Conservation (phyloP, 1,139 yeast species). For the Geotrichum cucujoidarum region DNA sequence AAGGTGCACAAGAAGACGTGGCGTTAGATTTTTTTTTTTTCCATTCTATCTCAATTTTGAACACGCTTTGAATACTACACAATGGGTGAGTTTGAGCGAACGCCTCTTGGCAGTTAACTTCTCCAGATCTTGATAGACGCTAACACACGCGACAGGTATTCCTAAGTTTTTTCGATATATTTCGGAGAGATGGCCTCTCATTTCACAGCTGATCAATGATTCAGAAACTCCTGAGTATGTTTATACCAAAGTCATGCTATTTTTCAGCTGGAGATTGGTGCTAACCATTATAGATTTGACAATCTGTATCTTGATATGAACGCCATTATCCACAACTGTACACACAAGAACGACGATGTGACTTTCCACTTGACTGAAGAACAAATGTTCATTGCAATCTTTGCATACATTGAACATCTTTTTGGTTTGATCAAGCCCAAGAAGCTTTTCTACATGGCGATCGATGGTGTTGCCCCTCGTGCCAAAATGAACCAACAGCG, state of each 20-base stretch:
- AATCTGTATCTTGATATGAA: conserved; percentile 95
- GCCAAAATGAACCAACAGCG: conserved; percentile 99
- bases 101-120: not conserved
- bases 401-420: conserved; percentile 89
- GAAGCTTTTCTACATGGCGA: conserved; percentile 90
- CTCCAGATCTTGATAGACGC: too few species aligned
- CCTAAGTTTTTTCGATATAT: conserved; percentile 95
- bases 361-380: conserved; percentile 62
- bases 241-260: not conserved
- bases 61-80: not conserved
- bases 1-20: too few species aligned
- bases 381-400: conserved; percentile 88
- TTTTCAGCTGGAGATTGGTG: not conserved
- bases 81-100: conserved; percentile 1
- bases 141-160: conserved; percentile 78
- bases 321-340: conserved; percentile 73
- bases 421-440: conserved; percentile 84
- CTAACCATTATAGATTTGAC: conserved; percentile 50
- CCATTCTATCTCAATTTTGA: not conserved
- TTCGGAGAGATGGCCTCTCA: conserved; percentile 98
- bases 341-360: conserved; percentile 61
- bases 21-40: not conserved
- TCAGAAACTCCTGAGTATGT: conserved; percentile 71
- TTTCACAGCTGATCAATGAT: conserved; percentile 81
- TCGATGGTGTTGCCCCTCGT: conserved; percentile 98